Base-by-base conservation (phyloP, 2,329 filamentous ascomycete genomes). In the Beauveria bassiana region DNA sequence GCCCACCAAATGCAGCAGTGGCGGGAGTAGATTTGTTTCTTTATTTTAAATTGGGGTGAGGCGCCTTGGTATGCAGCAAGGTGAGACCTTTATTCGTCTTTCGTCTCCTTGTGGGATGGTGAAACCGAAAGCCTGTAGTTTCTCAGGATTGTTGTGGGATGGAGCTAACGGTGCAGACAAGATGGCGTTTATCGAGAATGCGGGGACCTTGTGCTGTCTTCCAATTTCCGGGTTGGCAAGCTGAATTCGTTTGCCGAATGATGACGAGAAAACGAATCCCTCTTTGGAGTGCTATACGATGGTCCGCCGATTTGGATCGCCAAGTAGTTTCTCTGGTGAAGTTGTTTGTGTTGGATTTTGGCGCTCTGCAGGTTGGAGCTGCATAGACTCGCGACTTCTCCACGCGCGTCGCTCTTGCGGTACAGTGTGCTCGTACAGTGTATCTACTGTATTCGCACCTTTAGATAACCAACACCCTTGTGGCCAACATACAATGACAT, bases 1-100 rank as follows among this genome's bases (percentile, higher is more conserved):
- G 49, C 38, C 59, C 59, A 54, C 59, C 51, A 55, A 47, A 54
- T 47, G 59, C 50, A 40, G 50, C 12, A 65, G 63, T 61, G 45
- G 24, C 56, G 51, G 40, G 56, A 49, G 50, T 31, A 49, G 55
- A 42, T 54, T 24, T 31, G 38, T 22, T 55, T 49, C 49, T 55
- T 42, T 22, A 34, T 50, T 51, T 22, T 40, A 5, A 18, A 34
- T 24, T 22, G 28, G 38, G 26, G 56, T 14, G 22, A 45, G 31
- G 22, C 6, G 28, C 5, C 46, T 18, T 54, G 53, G 54, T 54
- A 56, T 51, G 61, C 38, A 51, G 16, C 24, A 1, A 14, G 16
- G n/a, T 53, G 57, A 60, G 49, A 60, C 57, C 14, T 42, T 46
- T 61, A 5, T 46, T 61, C 16, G 3, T 47, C 18, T 47, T 10